These are phyloP conservation scores for Collariella sp. DNA, from an alignment of 495 filamentous ascomycete species.

Conservation along the genomic window DNA sequence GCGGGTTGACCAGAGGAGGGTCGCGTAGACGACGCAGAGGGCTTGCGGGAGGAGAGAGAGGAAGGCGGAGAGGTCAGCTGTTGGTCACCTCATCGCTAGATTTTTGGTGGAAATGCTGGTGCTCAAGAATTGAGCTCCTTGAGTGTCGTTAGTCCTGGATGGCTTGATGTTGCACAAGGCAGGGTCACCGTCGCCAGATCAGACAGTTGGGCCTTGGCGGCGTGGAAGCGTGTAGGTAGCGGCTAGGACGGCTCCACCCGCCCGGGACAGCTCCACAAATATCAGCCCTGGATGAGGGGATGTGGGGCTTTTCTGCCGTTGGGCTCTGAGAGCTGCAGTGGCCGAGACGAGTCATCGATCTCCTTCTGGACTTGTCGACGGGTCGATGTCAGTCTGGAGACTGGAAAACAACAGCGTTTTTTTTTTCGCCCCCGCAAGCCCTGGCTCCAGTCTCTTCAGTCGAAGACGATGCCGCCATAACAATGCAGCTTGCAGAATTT, in stretches of 20 bases:
- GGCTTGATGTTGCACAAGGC: too few species aligned
- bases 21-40: slow-evolving; percentile 80
- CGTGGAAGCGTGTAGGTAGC: not conserved
- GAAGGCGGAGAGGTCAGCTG: slow-evolving; percentile 68
- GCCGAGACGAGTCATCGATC: slow-evolving; percentile 16
- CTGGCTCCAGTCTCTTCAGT: not conserved
- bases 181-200: too few species aligned
- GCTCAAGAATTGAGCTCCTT: too few species aligned
- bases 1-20: slow-evolving; percentile 79
- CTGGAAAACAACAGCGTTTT: not conserved
- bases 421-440: not conserved
- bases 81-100: too few species aligned
- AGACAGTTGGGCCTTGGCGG: too few species aligned
- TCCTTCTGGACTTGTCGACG: not conserved
- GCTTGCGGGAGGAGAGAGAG: slow-evolving; percentile 88
- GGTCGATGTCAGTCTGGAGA: not conserved
- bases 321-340: not conserved
- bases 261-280: not conserved
- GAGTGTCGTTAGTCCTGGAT: too few species aligned
- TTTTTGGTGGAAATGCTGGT: too few species aligned
- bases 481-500: not conserved
- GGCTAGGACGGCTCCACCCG: slow-evolving; percentile 23
- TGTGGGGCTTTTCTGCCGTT: not conserved
- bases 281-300: not conserved
- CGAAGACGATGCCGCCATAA: slow-evolving; percentile 6